These are phyloP conservation scores for Sporothrix protearum DNA, from an alignment of 2,329 filamentous ascomycete genomes.

Conservation along the genomic window DNA sequence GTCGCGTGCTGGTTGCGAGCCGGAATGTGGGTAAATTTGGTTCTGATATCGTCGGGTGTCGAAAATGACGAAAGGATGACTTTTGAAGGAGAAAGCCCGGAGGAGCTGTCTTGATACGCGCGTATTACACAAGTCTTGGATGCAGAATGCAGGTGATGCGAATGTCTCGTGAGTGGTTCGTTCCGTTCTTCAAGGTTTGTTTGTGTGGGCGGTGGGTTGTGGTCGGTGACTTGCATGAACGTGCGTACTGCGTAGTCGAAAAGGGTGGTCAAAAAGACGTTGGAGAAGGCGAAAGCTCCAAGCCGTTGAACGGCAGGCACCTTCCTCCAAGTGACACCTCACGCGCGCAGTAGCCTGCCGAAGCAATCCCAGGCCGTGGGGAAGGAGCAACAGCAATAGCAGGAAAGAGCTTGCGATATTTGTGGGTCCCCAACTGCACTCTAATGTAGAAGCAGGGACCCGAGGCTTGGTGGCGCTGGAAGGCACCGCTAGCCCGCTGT, in stretches of 20 bases:
- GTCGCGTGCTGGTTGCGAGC: neutral
- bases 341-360: neutral
- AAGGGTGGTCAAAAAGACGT: neutral
- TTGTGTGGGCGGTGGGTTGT: neutral
- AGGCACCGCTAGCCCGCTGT: slow-evolving; percentile 1
- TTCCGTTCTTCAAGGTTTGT: neutral
- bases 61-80: neutral
- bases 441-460: neutral
- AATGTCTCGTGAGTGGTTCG: slow-evolving; percentile 4
- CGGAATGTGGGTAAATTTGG: neutral
- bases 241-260: neutral
- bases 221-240: neutral
- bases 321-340: neutral
- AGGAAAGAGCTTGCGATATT: neutral
- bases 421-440: neutral
- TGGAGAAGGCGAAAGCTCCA: neutral
- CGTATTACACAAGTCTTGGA: slow-evolving; percentile 1
- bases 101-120: neutral
- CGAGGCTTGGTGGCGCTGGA: neutral
- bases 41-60: neutral
- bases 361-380: neutral
- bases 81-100: neutral
- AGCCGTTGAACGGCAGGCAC: neutral
- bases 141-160: neutral
- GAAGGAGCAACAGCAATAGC: too few relatives aligned